A percentile compares a stretch with the other conserved stretches of the same genome.
Evolutionary conservation across 345 rosid species (phyloP).

Genomic region (Salix udensis): DNA sequence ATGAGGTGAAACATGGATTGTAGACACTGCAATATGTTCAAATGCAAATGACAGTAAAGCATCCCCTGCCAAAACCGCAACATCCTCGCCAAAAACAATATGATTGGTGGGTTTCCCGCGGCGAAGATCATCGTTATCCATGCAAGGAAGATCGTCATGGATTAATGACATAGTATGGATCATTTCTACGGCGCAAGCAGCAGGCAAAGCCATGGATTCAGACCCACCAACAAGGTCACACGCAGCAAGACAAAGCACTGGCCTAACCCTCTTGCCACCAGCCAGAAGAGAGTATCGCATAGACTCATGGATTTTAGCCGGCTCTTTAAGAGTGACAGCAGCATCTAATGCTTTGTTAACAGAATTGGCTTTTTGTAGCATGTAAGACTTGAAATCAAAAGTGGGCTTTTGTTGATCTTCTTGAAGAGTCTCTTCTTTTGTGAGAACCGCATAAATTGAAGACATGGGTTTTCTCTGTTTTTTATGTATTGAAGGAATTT

Average conservation of each 20-base stretch:
- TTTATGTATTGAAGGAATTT: not conserved
- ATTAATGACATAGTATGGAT: constrained; percentile 92
- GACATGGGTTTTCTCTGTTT: not conserved
- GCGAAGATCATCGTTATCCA: constrained; percentile 95
- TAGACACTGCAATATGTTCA: constrained; percentile 61
- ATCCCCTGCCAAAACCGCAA: constrained; percentile 87
- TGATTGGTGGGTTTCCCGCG: constrained; percentile 94
- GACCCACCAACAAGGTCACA: constrained; percentile 81
- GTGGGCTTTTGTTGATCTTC: constrained; percentile 35
- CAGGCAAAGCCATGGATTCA: constrained; percentile 65
- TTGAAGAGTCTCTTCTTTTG: constrained; percentile 35
- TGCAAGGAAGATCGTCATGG: constrained; percentile 91
- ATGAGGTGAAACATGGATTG: constrained; percentile 43
- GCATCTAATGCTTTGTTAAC: constrained; percentile 68
- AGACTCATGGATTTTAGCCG: constrained; percentile 76
- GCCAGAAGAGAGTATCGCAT: constrained; percentile 94
- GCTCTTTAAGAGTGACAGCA: constrained; percentile 59
- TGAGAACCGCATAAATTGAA: constrained; percentile 42
- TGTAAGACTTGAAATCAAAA: constrained; percentile 78
- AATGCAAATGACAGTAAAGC: constrained; percentile 76
- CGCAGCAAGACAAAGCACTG: constrained; percentile 76
- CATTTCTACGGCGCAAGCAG: constrained; percentile 92
- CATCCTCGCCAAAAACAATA: constrained; percentile 72
- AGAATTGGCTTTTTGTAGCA: constrained; percentile 49
- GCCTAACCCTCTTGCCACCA: constrained; percentile 85